Evolutionary conservation across 2,329 filamentous ascomycete genomes (phyloP).

Genomic region (Dactylellina sp.): DNA sequence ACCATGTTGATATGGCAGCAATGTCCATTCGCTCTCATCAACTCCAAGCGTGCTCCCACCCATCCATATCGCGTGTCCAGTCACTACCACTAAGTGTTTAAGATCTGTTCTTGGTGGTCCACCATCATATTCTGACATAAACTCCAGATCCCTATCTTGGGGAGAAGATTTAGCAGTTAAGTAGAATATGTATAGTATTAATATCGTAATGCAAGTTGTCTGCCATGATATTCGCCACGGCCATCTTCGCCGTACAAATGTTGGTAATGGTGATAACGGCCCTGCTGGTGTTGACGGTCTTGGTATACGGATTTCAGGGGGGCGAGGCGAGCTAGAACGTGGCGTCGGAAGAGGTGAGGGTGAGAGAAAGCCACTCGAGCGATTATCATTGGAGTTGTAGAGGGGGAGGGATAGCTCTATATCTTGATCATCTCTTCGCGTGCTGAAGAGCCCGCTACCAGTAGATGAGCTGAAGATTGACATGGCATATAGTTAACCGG

Average conservation of each 20-base stretch:
- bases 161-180: slow-evolving; percentile 2
- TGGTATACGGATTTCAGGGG: slow-evolving; percentile 28
- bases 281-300: slow-evolving; percentile 13
- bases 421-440: slow-evolving; percentile 40
- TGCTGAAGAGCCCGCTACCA: slow-evolving; percentile 35
- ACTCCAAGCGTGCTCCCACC: slow-evolving; percentile 58
- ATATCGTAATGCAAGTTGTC: slow-evolving; percentile 17
- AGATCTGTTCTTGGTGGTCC: slow-evolving; percentile 45
- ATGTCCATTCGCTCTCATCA: slow-evolving; percentile 58
- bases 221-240: slow-evolving; percentile 46
- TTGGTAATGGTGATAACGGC: slow-evolving; percentile 19
- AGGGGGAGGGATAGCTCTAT: slow-evolving; percentile 49
- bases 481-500: slow-evolving; percentile 2
- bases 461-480: slow-evolving; percentile 41
- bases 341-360: slow-evolving; percentile 36
- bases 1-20: slow-evolving; percentile 70
- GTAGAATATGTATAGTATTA: slow-evolving; percentile 34
- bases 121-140: slow-evolving; percentile 44
- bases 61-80: slow-evolving; percentile 60
- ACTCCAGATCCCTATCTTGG: background rate
- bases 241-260: slow-evolving; percentile 24
- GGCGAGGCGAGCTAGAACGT: slow-evolving; percentile 43
- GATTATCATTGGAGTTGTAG: slow-evolving; percentile 44
- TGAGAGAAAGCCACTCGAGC: slow-evolving; percentile 48
- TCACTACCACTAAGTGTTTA: slow-evolving; percentile 58